phyloP scores from a whole-genome alignment of 192 early-diverging fungal species.

The Podila epicladia region DNA sequence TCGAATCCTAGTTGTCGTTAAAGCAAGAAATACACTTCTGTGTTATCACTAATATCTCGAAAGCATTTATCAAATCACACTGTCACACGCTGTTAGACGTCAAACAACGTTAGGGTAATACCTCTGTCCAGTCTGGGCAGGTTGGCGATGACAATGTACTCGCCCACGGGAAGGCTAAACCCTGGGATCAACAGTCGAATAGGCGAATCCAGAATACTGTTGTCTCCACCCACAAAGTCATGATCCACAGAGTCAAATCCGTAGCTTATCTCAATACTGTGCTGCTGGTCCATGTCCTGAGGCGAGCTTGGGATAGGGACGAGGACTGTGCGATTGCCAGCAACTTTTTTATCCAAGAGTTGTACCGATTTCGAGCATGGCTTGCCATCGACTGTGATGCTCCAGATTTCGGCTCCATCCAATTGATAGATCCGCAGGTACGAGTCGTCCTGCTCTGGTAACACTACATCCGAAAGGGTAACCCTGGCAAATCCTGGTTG shows the following conservation, averaged over 20 bases:
- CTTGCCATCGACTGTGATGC: slow-evolving; percentile 33
- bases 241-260: slow-evolving; percentile 36
- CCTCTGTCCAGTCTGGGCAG: slow-evolving; percentile 25
- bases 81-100: not conserved
- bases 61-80: too few relatives aligned
- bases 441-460: slow-evolving; percentile 30
- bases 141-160: slow-evolving; percentile 37
- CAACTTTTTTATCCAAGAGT: slow-evolving; percentile 8
- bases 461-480: slow-evolving; percentile 21
- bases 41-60: too few relatives aligned
- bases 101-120: not conserved
- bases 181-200: slow-evolving; percentile 38
- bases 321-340: slow-evolving; percentile 25
- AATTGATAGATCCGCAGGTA: slow-evolving; percentile 40
- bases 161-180: slow-evolving; percentile 41
- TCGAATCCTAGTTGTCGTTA: slow-evolving; percentile 10
- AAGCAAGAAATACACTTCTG: not conserved
- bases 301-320: slow-evolving; percentile 25
- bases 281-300: slow-evolving; percentile 12
- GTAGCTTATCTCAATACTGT: slow-evolving; percentile 44
- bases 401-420: slow-evolving; percentile 46
- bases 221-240: not conserved
- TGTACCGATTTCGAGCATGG: slow-evolving; percentile 38
- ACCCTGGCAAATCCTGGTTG: slow-evolving; percentile 45
- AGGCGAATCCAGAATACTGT: not conserved